phyloP scores from a whole-genome alignment of 192 early-diverging fungal species.

The Phlyctochytrium bullatum region DNA sequence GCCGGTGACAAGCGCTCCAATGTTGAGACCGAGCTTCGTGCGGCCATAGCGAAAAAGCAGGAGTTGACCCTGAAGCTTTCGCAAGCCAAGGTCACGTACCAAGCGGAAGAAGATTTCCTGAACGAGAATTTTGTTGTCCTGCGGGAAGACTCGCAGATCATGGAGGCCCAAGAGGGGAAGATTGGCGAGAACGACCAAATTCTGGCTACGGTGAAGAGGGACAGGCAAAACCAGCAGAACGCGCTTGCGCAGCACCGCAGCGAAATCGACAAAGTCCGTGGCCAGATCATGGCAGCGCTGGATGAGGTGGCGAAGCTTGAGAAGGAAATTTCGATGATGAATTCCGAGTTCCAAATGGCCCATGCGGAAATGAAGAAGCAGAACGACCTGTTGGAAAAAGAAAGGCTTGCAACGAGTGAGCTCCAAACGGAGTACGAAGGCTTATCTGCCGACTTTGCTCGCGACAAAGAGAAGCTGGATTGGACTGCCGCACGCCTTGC shows the following conservation, averaged over 20 bases:
- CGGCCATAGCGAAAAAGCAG: conserved; percentile 61
- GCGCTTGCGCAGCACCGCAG: conserved; percentile 43
- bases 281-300: conserved; percentile 49
- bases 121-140: conserved; percentile 54
- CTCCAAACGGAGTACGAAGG: conserved; percentile 63
- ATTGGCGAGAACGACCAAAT: conserved; percentile 47
- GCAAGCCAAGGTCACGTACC: conserved; percentile 56
- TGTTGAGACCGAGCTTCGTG: conserved; percentile 59
- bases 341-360: conserved; percentile 55
- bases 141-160: conserved; percentile 38
- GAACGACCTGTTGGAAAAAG: conserved; percentile 60
- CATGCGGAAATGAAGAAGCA: conserved; percentile 58
- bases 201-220: conserved; percentile 30
- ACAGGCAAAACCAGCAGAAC: conserved; percentile 25
- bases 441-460: conserved; percentile 40
- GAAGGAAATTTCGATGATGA: conserved; percentile 51
- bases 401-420: conserved; percentile 53
- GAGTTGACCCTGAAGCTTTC: conserved; percentile 62
- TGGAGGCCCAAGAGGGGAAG: conserved; percentile 44
- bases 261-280: conserved; percentile 45
- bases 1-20: no score
- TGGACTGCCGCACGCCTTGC: not conserved
- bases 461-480: not conserved
- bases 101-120: conserved; percentile 55
- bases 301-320: conserved; percentile 47